Evolutionary conservation across 2,329 filamentous ascomycete genomes (phyloP).

Genomic region (Periconia macrospinosa): DNA sequence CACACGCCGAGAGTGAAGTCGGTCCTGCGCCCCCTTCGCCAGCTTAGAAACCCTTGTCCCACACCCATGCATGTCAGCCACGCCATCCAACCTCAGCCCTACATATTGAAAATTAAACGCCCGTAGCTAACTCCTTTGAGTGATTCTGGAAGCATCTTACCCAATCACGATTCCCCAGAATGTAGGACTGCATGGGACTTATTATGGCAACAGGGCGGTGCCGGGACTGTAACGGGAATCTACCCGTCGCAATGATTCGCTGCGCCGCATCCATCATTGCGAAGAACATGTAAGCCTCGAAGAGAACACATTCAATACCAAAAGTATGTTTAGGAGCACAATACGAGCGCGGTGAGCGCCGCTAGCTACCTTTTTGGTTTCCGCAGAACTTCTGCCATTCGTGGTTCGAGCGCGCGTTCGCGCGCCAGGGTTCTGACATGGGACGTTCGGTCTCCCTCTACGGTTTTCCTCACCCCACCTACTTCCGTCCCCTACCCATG

Average conservation of each 20-base stretch:
- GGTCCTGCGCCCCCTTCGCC: background rate
- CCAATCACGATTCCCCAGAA: background rate
- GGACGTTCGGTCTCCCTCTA: constrained; percentile 8
- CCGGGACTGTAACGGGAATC: constrained; percentile 3
- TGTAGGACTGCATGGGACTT: constrained; percentile 12
- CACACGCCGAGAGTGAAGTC: background rate
- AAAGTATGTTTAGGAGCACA: background rate
- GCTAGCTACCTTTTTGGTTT: constrained; percentile 1
- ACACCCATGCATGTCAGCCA: constrained; percentile 17
- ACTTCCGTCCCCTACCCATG: constrained; percentile 10
- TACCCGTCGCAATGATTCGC: constrained; percentile 5
- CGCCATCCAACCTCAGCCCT: constrained; percentile 15
- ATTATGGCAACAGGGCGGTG: constrained; percentile 11
- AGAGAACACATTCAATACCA: constrained; percentile 12
- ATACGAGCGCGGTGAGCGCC: constrained; percentile 4
- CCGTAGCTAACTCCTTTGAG: constrained; percentile 18
- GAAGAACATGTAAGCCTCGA: constrained; percentile 7
- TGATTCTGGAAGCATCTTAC: constrained; percentile 3
- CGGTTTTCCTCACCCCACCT: constrained; percentile 1
- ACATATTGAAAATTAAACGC: constrained; percentile 13
- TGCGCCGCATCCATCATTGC: constrained; percentile 6
- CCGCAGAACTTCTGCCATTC: constrained; percentile 15
- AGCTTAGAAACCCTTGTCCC: background rate
- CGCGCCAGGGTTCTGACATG: constrained; percentile 9
- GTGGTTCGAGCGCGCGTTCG: constrained; percentile 10